Evolutionary conservation across 2,329 filamentous ascomycete species (phyloP).

Genomic region (Pezicula carpinea): DNA sequence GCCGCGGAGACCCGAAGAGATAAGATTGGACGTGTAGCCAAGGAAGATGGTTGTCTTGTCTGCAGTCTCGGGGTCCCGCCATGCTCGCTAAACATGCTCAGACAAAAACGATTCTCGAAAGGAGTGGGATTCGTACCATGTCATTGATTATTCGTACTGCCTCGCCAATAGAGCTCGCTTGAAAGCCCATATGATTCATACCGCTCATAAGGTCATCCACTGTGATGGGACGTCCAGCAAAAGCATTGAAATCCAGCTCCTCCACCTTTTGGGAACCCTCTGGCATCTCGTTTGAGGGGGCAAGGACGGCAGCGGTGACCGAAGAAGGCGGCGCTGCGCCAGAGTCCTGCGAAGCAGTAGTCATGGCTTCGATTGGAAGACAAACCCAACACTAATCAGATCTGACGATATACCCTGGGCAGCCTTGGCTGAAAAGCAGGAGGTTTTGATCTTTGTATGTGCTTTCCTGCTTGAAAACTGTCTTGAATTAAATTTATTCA

Average conservation of each 20-base stretch:
- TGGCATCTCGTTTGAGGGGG: slow-evolving; percentile 78
- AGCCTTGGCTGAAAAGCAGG: no score
- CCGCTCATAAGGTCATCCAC: slow-evolving; percentile 77
- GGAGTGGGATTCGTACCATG: slow-evolving; percentile 60
- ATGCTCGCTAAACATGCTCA: slow-evolving; percentile 54
- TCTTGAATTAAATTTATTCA: no score
- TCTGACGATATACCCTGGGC: no score
- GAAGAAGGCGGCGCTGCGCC: slow-evolving; percentile 46
- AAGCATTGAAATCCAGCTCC: slow-evolving; percentile 87
- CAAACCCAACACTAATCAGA: no score
- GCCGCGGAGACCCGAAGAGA: slow-evolving; percentile 90
- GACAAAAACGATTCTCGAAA: neutral
- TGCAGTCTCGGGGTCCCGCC: slow-evolving; percentile 73
- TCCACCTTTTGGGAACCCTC: slow-evolving; percentile 74
- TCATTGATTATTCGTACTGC: slow-evolving; percentile 90
- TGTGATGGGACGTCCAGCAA: slow-evolving; percentile 70
- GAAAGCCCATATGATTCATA: slow-evolving; percentile 84
- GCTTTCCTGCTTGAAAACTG: no score
- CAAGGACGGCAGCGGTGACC: slow-evolving; percentile 77
- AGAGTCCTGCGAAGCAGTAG: slow-evolving; percentile 21
- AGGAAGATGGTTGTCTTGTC: slow-evolving; percentile 90
- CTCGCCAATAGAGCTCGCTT: slow-evolving; percentile 76
- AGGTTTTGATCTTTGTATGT: no score
- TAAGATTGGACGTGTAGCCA: slow-evolving; percentile 95
- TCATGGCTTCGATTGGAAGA: slow-evolving; percentile 1